These are phyloP conservation scores for Alternaria infectoria DNA, from an alignment of 2,329 filamentous ascomycete genomes.

Conservation along the genomic window DNA sequence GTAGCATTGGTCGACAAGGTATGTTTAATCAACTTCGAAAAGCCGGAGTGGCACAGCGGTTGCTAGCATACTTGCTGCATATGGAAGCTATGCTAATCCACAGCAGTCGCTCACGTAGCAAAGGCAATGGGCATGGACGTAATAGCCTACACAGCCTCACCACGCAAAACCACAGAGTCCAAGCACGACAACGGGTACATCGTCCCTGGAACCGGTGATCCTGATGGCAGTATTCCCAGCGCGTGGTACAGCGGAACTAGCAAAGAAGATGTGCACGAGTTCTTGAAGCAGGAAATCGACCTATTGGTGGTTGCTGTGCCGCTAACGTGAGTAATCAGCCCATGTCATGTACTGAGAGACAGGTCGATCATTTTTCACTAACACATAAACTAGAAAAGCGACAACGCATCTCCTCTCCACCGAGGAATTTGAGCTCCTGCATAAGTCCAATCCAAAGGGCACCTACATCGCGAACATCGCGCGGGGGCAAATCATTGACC, in stretches of 20 bases:
- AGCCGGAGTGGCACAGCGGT: neutral
- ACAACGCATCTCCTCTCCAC: constrained; percentile 63
- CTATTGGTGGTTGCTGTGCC: constrained; percentile 64
- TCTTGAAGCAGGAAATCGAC: constrained; percentile 63
- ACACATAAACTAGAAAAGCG: constrained; percentile 35
- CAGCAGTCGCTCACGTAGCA: constrained; percentile 61
- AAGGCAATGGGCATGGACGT: constrained; percentile 73
- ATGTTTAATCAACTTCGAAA: constrained; percentile 21
- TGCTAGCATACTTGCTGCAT: neutral
- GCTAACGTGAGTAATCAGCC: constrained; percentile 52
- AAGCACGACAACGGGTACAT: constrained; percentile 70
- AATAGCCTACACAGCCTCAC: constrained; percentile 75
- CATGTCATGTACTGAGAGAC: neutral
- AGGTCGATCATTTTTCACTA: neutral
- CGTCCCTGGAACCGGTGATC: constrained; percentile 69
- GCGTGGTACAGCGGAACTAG: constrained; percentile 64
- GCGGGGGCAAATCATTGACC: constrained; percentile 68
- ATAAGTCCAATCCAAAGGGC: constrained; percentile 48
- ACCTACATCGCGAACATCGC: constrained; percentile 76
- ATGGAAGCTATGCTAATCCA: neutral
- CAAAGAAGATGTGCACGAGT: constrained; percentile 59
- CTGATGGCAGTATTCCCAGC: constrained; percentile 60
- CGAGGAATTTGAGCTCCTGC: constrained; percentile 63
- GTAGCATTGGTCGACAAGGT: constrained; percentile 68
- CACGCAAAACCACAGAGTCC: constrained; percentile 70